Evolutionary conservation across 306 rosid species (phyloP), one percentile per base, ranked within the genome.

Genomic region (Macrotyloma uniflorum): DNA sequence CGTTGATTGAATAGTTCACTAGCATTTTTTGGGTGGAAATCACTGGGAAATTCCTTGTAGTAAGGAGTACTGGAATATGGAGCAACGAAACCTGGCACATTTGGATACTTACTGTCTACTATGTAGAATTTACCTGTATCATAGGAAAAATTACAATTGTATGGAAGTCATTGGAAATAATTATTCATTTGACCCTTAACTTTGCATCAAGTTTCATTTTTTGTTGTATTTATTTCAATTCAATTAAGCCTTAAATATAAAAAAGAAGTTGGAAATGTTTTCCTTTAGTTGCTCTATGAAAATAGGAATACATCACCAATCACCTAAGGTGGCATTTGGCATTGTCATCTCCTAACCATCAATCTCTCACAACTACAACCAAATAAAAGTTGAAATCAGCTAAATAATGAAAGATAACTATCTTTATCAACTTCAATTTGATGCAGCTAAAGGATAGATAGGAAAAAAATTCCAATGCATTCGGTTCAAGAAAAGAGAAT

Each of bases 91-190:
- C 96, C 97, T 19, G 91, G 90, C 82, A 93, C 82, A 76, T 93
- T 90, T 75, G 87, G 85, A 77, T 88, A 93, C 77, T 87, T 91
- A 80, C 67, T 84, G 85, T 93, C 96, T 81, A 91, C 89, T 6
- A 93, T 86, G 85, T 93, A 91, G 87, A 85, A 93, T 79, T 86
- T 93, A 70, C 98, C 98, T 91, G 91, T 87, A 87, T 66, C 69
- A 68, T 67, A 20, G 74, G 43, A 63, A 20, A 84, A 75, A 26
- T 40, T 54, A 69, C 15, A 63, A 13, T 23, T 70, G 70, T 50
- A 70, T 23, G 61, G 70, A 54, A 36, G n/a, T 71, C 67, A 46
- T 4, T 19, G 3, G 24, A 33, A 74, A 78, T 49, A 45, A 38
- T 67, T 65, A 26, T 68, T 28, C 35, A 49, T 22, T 3, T 76